Evolutionary conservation across 768 basidiomycete genomes (phyloP), one percentile per base, ranked within the genome.

Genomic region (Termitomyces sp.): DNA sequence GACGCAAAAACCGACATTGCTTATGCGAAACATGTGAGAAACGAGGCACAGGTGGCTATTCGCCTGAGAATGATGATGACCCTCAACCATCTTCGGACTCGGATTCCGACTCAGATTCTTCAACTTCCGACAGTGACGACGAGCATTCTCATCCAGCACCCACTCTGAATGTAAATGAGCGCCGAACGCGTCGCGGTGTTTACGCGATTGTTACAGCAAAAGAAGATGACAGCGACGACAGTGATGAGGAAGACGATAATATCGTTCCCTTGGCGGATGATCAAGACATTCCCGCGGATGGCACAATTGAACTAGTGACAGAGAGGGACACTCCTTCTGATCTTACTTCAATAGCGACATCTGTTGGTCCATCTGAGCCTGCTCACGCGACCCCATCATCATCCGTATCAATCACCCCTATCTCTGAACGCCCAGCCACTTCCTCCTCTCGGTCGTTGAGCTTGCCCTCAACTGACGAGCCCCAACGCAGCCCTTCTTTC

Each of bases 11-110:
- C 63, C 78, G 85, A 23, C 84, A 87, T 67, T 94, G 92, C 68
- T 77, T 94, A 29, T 94, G 92, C 64, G 90, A 92, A 72, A 92
- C 88, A 12, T 94, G 92, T 73, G 92, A 94, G 72, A 85, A 78
- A 72, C 82, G 78, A 49, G 84, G 84, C 19, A 74, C 80, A 54
- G 92, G 92, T 27, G 90, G 91, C 25, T 94, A 93, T 66, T 82
- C 82, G 35, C 81, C 79, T 54, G 76, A 75, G 40, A 79, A 83
- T 52, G 77, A 84, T 54, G 73, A 73, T 7, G 77, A 73, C 47
- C 66, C 69, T 27, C 75, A 75, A 57, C 75, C 75, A 53, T 74
- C 80, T 54, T 80, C 77, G 35, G 81, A 80, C 60, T 76, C 76
- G 8, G 73, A 74, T 53, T 76, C 73, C n/a, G 78, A 80, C 54